phyloP scores from a whole-genome alignment of 176 grass and related monocot species.

The Triticum timopheevii region DNA sequence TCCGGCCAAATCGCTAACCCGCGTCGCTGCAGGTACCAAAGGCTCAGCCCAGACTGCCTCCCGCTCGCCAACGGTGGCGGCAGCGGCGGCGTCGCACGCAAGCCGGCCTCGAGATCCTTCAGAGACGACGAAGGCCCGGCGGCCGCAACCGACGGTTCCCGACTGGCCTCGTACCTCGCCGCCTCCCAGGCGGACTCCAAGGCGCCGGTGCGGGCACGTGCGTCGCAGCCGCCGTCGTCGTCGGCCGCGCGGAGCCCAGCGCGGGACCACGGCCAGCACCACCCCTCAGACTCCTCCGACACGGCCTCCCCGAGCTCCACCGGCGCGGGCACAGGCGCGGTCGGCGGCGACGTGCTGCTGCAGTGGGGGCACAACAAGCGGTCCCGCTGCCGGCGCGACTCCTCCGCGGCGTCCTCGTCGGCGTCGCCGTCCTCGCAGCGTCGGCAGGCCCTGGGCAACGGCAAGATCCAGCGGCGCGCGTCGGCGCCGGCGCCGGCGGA shows the following conservation, averaged over 20 bases:
- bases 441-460: background rate
- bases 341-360: conserved; percentile 62
- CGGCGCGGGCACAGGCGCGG: background rate
- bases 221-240: background rate
- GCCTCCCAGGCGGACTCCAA: conserved; percentile 26
- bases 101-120: conserved; percentile 31
- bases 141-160: conserved; percentile 21
- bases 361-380: conserved; percentile 93
- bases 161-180: conserved; percentile 28
- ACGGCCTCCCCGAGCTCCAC: conserved; percentile 46
- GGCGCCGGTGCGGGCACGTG: conserved; percentile 24
- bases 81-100: conserved; percentile 34
- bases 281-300: conserved; percentile 47
- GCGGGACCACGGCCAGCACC: conserved; percentile 31
- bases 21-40: conserved; percentile 60
- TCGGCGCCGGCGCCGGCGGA: conserved; percentile 47
- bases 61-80: conserved; percentile 49
- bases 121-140: conserved; percentile 39
- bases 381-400: conserved; percentile 64
- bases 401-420: conserved; percentile 32
- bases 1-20: conserved; percentile 23
- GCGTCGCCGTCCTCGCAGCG: conserved; percentile 41
- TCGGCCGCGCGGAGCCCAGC: conserved; percentile 26
- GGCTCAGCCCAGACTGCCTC: conserved; percentile 74
- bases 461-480: conserved; percentile 62